These are phyloP conservation scores for Thelephora ganbajun DNA, from an alignment of 768 basidiomycete species.

Conservation along the genomic window DNA sequence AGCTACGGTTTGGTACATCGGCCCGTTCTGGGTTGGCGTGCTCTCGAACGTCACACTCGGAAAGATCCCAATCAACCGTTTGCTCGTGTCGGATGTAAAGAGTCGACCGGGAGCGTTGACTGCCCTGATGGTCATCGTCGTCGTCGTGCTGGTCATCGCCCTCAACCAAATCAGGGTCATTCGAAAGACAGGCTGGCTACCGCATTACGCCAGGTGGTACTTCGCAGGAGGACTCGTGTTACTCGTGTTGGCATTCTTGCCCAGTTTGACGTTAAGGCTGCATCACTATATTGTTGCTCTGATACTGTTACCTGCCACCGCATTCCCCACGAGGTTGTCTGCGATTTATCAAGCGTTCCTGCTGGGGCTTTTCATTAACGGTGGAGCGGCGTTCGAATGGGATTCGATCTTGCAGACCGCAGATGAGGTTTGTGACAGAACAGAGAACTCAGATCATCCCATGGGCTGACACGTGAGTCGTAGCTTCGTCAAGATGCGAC, in stretches of 20 bases:
- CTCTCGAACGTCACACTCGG: conserved; percentile 60
- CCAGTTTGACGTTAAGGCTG: conserved; percentile 52
- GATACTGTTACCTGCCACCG: conserved; percentile 61
- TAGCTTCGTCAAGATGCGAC: conserved; percentile 66
- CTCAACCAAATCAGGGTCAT: conserved; percentile 74
- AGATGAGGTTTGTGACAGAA: conserved; percentile 35
- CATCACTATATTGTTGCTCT: conserved; percentile 80
- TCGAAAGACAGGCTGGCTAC: conserved; percentile 74
- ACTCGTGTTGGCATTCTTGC: conserved; percentile 53
- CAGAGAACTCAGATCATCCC: no score
- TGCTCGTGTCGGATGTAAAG: conserved; percentile 54
- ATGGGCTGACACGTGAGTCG: neutral
- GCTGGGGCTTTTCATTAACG: conserved; percentile 73
- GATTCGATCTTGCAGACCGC: conserved; percentile 69
- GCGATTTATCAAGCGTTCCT: conserved; percentile 74
- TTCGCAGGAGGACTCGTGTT: conserved; percentile 48
- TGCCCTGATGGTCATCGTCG: conserved; percentile 52
- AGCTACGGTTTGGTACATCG: conserved; percentile 57
- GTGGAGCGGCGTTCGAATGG: conserved; percentile 66
- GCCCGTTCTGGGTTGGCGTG: conserved; percentile 67
- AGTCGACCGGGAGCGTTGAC: conserved; percentile 54
- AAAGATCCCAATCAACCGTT: conserved; percentile 62
- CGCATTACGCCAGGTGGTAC: conserved; percentile 67
- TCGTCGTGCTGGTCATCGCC: conserved; percentile 44
- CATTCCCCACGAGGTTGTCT: conserved; percentile 68